A percentile compares a stretch with the other conserved stretches of the same genome.
phyloP scores from a whole-genome alignment of 768 basidiomycete species.

The Boletus pseudo-olivaceus region DNA sequence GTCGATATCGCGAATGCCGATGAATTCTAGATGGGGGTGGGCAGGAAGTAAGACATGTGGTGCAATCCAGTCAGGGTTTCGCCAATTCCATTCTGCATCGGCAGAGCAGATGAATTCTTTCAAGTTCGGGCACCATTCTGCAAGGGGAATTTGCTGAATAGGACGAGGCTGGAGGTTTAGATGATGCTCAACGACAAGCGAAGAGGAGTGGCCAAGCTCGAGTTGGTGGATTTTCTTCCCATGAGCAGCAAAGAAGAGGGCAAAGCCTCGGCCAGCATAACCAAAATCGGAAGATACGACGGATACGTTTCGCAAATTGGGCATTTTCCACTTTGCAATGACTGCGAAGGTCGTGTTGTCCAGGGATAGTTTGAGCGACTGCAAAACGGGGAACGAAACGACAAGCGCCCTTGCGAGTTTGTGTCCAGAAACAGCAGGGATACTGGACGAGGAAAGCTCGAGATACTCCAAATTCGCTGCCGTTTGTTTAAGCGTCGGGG shows the following conservation, averaged over 20 bases:
- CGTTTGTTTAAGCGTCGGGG: conserved; percentile 48
- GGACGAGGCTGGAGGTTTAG: conserved; percentile 44
- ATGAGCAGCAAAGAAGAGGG: conserved; percentile 62
- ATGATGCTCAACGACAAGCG: conserved; percentile 65
- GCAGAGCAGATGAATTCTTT: conserved; percentile 70
- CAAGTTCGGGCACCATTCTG: conserved; percentile 68
- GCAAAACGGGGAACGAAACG: conserved; percentile 56
- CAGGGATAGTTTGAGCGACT: conserved; percentile 64
- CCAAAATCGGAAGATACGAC: conserved; percentile 70
- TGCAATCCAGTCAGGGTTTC: conserved; percentile 75
- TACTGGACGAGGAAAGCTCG: conserved; percentile 58
- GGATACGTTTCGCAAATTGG: conserved; percentile 56
- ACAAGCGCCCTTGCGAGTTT: conserved; percentile 18
- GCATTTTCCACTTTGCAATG: conserved; percentile 66
- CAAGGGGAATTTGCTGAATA: conserved; percentile 44
- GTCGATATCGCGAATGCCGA: conserved; percentile 71
- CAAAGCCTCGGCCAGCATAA: conserved; percentile 64
- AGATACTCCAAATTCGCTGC: conserved; percentile 61
- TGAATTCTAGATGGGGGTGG: conserved; percentile 59
- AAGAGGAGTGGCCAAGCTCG: conserved; percentile 70
- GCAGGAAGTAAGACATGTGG: conserved; percentile 67
- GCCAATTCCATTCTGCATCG: conserved; percentile 81
- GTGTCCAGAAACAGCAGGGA: conserved; percentile 39
- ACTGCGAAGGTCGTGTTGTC: conserved; percentile 70
- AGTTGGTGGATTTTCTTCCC: conserved; percentile 59